A percentile compares a stretch with the other conserved stretches of the same genome.
phyloP scores from a whole-genome alignment of 805 yeast species.

The Starmerella ratchasimensis region DNA sequence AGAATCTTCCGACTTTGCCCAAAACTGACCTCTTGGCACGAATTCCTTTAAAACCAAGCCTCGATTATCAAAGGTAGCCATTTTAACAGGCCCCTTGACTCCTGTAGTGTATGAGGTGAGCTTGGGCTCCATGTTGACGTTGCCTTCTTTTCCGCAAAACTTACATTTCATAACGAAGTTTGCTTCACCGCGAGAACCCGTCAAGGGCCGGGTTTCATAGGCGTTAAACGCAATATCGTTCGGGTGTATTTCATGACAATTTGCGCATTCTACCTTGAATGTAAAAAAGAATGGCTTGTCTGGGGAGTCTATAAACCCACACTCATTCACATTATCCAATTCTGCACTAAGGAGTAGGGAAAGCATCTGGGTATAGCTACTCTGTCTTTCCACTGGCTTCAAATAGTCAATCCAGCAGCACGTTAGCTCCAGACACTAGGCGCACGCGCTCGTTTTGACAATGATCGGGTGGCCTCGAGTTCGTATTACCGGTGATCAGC shows the following conservation, averaged over 20 bases:
- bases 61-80: constrained; percentile 69
- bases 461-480: too few species aligned
- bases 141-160: constrained; percentile 37
- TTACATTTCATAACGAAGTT: constrained; percentile 68
- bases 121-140: constrained; percentile 23
- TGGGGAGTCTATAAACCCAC: constrained; percentile 48
- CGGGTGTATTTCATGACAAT: constrained; percentile 65
- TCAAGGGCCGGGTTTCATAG: constrained; percentile 35
- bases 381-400: too few species aligned
- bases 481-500: too few species aligned
- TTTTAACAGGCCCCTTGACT: constrained; percentile 31
- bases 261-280: constrained; percentile 59
- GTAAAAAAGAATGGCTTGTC: constrained; percentile 58
- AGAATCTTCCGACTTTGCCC: constrained; percentile 35
- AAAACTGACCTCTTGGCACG: constrained; percentile 34
- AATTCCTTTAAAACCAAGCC: constrained; percentile 67
- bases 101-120: constrained; percentile 21
- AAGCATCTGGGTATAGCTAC: too few species aligned
- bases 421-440: too few species aligned
- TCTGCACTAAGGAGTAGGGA: constrained; percentile 31
- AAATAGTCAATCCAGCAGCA: too few species aligned
- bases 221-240: constrained; percentile 57
- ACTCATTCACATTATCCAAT: constrained; percentile 40
- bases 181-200: constrained; percentile 70
- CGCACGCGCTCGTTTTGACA: too few species aligned